These are phyloP conservation scores for Trametes cinnabarina DNA, from an alignment of 768 basidiomycete genomes.

Conservation along the genomic window DNA sequence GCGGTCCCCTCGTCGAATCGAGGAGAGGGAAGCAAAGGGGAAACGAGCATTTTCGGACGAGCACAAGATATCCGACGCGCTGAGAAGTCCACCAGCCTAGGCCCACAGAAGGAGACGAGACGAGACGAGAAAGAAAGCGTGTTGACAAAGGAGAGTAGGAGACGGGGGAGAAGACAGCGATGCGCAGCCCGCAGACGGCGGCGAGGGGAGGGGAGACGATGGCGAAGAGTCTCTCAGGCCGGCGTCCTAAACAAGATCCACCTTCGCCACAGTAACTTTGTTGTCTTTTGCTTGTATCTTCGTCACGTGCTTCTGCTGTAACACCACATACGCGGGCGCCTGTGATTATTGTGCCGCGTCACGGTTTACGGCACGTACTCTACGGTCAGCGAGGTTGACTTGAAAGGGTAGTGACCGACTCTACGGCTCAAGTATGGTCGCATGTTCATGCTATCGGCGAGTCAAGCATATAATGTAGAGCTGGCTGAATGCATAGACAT, in stretches of 20 bases:
- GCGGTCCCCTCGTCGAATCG: constrained; percentile 54
- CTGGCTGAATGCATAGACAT: background rate
- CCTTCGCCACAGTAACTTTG: constrained; percentile 11
- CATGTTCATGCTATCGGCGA: too few species aligned
- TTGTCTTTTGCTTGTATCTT: constrained; percentile 6
- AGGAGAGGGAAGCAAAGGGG: constrained; percentile 54
- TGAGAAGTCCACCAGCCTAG: background rate
- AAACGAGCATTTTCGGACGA: constrained; percentile 57
- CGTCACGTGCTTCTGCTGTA: constrained; percentile 7
- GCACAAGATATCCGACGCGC: background rate
- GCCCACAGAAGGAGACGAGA: background rate
- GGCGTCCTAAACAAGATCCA: constrained; percentile 10
- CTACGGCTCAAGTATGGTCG: background rate
- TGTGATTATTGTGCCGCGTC: too few species aligned
- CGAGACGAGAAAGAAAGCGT: constrained; percentile 4
- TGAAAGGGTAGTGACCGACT: too few species aligned
- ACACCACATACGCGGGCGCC: too few species aligned
- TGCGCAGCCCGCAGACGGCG: constrained; percentile 27
- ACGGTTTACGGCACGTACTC: too few species aligned
- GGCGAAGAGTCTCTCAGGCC: constrained; percentile 3
- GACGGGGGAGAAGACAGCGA: background rate
- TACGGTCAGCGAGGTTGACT: background rate
- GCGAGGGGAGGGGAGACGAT: constrained; percentile 8
- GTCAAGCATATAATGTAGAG: background rate
- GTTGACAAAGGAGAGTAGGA: background rate